Base-by-base conservation (phyloP, 2,329 filamentous ascomycete species). In the Nemania sp. region DNA sequence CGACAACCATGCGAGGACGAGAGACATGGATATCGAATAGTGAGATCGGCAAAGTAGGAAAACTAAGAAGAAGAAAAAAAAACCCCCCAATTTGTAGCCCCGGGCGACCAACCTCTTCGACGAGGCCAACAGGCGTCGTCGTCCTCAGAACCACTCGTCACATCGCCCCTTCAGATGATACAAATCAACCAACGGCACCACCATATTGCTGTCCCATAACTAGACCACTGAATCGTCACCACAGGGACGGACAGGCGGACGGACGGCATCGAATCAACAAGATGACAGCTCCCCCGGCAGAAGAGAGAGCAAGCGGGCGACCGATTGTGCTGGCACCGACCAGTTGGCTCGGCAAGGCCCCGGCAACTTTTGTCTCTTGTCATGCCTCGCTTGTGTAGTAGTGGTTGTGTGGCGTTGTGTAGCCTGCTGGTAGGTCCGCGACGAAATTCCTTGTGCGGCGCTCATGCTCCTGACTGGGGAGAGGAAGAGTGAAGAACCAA, bases 391-490 rank as follows among this genome's bases (percentile, higher is more conserved):
- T 46, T 63, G 60, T 63, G 58, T 58, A 35, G 54, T 7, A 7
- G 3, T 29, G n/a, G n/a, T 46, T 63, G 60, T 63, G 58, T 58
- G 25, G 54, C 58, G 18, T 47, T 43, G 54, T 64, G 58, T 54
- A 49, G 25, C 51, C 17, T 12, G 15, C 25, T 54, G 50, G 53
- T 60, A 60, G 52, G 57, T 35, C 50, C 17, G 45, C 20, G 48
- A 43, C 29, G 43, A 47, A 35, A 18, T 2, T 47, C 45, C 37
- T 45, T 56, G 54, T 64, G 50, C 51, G 35, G 50, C 50, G 25
- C 25, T 29, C 46, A 54, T 58, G 48, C 18, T 37, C n/a, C 35
- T 18, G 32, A n/a, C 2, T 25, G 40, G 40, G 35, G 11, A 39
- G 15, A n/a, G 35, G 35, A 12, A 39, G 35, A 39, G 15, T 5